These are phyloP conservation scores for Corymbia citriodora DNA, from an alignment of 441 rosid species.

Conservation along the genomic window DNA sequence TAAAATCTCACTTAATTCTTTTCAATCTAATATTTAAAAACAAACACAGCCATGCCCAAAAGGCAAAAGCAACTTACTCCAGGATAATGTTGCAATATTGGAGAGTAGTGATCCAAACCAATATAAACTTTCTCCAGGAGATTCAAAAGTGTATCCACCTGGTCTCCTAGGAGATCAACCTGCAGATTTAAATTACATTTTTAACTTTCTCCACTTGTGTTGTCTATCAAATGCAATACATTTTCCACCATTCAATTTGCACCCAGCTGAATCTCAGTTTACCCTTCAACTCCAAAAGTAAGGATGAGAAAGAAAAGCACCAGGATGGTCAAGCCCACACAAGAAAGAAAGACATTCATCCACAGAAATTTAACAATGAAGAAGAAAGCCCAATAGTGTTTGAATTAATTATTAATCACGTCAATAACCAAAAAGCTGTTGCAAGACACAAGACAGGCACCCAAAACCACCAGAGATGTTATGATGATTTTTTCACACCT, in stretches of 20 bases:
- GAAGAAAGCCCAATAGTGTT: not conserved
- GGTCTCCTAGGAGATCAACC: conserved; percentile 96
- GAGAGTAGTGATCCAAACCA: conserved; percentile 93
- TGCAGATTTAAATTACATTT: conserved; percentile 3
- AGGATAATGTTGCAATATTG: conserved; percentile 80
- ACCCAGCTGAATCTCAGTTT: not conserved
- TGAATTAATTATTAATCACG: not conserved
- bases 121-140: conserved; percentile 94
- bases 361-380: not conserved
- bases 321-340: not conserved
- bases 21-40: not conserved
- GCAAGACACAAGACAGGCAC: not conserved
- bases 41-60: not conserved
- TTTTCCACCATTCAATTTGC: not conserved
- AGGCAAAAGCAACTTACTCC: conserved; percentile 50
- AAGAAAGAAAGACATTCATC: not conserved
- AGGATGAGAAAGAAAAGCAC: not conserved
- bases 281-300: not conserved
- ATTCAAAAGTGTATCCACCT: conserved; percentile 68
- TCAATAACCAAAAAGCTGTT: not conserved
- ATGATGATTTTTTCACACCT: not conserved
- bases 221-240: not conserved
- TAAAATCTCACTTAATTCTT: not conserved
- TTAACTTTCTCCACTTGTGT: not conserved
- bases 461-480: not conserved